Evolutionary conservation across 805 yeast species (phyloP), one percentile per base, ranked within the genome.

Genomic region (Millerozyma acaciae): DNA sequence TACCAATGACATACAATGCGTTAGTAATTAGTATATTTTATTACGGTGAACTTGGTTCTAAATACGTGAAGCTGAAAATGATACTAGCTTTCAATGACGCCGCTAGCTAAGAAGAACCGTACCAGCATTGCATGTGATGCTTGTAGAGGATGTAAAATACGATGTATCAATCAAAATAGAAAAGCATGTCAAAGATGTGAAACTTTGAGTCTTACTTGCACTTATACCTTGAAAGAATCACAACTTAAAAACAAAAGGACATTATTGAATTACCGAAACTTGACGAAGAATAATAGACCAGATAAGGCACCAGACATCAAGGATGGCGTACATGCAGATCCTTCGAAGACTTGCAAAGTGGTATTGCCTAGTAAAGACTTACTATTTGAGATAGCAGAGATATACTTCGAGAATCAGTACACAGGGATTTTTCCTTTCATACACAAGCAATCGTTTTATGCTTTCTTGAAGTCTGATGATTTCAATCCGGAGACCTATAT

Each of bases 381-480:
- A 6, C 30, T 53, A 6, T 22, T 45, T 8, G 55, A 53, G 32
- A 45, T 47, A 2, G 39, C 42, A 2, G 52, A 51, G 19, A 45
- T 53, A 6, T 51, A 41, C 33, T 53, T 53, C 30, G 51, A 46
- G 21, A 53, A 48, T 33, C 58, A 53, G 31, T 50, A 51, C 38
- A 45, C 48, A 16, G 51, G 55, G 4, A 53, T 53, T 17, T 51
- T 53, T 31, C 53, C 55, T 3, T 40, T 49, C 26, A 33, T 53
- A 8, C 58, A 53, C 31, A 47, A 44, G 30, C 55, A 54, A 3
- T 38, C 49, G 6, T 47, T 51, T 23, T 19, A 47, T 7, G 33
- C 39, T 7, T 53, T 48, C 32, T 17, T 53, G n/a, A 34, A 43
- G 19, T 42, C 49, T 1, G 38, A 34, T 4, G 43, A 40, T 8